Evolutionary conservation across 495 filamentous ascomycete genomes (phyloP), one percentile per base, ranked within the genome.

Genomic region (Polyplosphaeria fusca): DNA sequence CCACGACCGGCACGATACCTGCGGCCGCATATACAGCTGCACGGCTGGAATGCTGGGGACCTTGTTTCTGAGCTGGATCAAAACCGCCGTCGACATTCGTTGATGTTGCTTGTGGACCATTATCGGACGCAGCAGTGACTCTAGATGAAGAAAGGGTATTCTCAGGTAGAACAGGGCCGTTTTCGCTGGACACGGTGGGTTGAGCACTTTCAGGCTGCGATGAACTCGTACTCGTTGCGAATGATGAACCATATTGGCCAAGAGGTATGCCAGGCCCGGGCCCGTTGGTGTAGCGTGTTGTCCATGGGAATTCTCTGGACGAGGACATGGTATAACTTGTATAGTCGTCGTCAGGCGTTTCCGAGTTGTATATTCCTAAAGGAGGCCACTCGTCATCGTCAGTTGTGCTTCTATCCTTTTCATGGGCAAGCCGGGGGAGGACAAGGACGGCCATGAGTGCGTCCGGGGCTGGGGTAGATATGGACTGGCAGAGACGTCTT

Each of bases 1-100:
- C 14, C 1, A 46, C 20, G 1, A 56, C 46, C 3, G 61, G 51
- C 11, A 55, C 27, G 27, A 57, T 27, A 9, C 25, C 55, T 23
- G 50, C 61, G 9, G 38, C 51, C 20, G 44, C 52, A 11, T 49
- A 25, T 37, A 27, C 25, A 23, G 24, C 18, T 23, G 13, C 25
- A 16, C 52, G 27, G 4, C 32, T 43, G 1, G 47, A 22, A 0
- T 23, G 32, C 3, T 57, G 22, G 3, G 26, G 23, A 30, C 3
- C 46, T 3, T 48, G 24, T 20, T 46, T 20, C 13, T 14, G 9
- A 20, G 11, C 7, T 5, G 19, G 19, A 18, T 42, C 39, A 5
- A 42, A 7, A 5, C 16, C 24, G 19, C 49, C 44, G 19, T 40
- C 32, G 11, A 7, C 18, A 24, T 27, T 22, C 12, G 45, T 49